These are phyloP conservation scores for Scutellaria baicalensis DNA, from an alignment of 257 asterid genomes.

Conservation along the genomic window DNA sequence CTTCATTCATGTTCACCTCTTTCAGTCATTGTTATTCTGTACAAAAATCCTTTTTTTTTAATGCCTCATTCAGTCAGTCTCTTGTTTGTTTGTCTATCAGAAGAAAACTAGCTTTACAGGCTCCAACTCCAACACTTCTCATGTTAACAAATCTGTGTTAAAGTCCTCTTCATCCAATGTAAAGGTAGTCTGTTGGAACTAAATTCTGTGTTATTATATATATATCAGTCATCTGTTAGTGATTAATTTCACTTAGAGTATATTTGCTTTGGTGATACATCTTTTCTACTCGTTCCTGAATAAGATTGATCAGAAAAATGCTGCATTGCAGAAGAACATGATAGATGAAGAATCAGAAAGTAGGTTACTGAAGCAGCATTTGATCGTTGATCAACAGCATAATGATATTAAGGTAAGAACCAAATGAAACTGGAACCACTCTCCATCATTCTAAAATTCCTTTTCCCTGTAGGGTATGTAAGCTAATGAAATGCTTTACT, in stretches of 20 bases:
- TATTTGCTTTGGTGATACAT: constrained; percentile 6
- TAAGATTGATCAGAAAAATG: constrained; percentile 37
- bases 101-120: constrained; percentile 39
- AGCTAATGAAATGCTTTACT: not conserved
- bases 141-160: constrained; percentile 26
- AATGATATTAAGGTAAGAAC: constrained; percentile 47
- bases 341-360: constrained; percentile 42
- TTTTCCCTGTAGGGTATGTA: not conserved
- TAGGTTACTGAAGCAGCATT: constrained; percentile 37
- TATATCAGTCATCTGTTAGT: not conserved
- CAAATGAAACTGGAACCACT: constrained; percentile 5
- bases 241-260: not conserved
- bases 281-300: constrained; percentile 6
- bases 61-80: constrained; percentile 3
- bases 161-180: constrained; percentile 28
- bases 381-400: constrained; percentile 64
- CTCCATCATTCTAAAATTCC: not conserved
- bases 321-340: constrained; percentile 24
- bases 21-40: not conserved
- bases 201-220: not conserved
- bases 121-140: constrained; percentile 32
- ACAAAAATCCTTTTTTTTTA: not conserved
- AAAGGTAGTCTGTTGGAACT: constrained; percentile 36
- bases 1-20: not conserved
- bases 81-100: constrained; percentile 29